Percentiles rank a stretch among this genome's conserved stretches.
phyloP scores from a whole-genome alignment of 1,284 basidiomycete species.

The Cerrena zonata region DNA sequence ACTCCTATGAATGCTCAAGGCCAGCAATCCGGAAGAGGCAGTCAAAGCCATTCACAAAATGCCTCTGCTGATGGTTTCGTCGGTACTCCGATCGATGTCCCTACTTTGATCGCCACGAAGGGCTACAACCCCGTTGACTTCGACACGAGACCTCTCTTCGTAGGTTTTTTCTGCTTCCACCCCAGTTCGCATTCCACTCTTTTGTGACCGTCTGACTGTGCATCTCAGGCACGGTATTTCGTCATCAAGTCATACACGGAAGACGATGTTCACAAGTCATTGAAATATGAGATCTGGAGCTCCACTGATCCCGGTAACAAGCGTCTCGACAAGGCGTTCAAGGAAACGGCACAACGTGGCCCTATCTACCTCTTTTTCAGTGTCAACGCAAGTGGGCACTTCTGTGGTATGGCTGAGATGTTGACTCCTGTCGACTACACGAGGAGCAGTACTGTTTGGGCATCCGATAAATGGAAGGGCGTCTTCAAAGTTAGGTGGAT shows the following conservation, averaged over 20 bases:
- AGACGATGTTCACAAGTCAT: conserved; percentile 93
- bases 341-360: conserved; percentile 77
- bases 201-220: background rate
- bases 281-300: conserved; percentile 96
- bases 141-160: conserved; percentile 74
- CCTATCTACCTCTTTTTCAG: conserved; percentile 96
- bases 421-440: conserved; percentile 83
- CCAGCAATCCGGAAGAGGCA: conserved; percentile 24
- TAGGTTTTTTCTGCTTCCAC: conserved; percentile 31
- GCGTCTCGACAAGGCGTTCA: conserved; percentile 90
- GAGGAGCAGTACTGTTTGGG: conserved; percentile 88
- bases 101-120: conserved; percentile 77
- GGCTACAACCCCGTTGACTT: conserved; percentile 88
- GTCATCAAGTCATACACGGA: conserved; percentile 98
- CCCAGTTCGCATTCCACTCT: conserved; percentile 7
- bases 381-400: conserved; percentile 92
- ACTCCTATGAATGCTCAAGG: conserved; percentile 18
- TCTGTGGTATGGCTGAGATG: conserved; percentile 97
- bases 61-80: conserved; percentile 31
- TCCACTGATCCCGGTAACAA: conserved; percentile 94
- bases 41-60: conserved; percentile 25
- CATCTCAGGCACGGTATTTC: conserved; percentile 75
- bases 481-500: conserved; percentile 95
- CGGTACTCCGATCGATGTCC: conserved; percentile 74
- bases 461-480: conserved; percentile 97